Conservation (phyloP, 352 stramenopile species). For the Phytophthora agathidicida region DNA sequence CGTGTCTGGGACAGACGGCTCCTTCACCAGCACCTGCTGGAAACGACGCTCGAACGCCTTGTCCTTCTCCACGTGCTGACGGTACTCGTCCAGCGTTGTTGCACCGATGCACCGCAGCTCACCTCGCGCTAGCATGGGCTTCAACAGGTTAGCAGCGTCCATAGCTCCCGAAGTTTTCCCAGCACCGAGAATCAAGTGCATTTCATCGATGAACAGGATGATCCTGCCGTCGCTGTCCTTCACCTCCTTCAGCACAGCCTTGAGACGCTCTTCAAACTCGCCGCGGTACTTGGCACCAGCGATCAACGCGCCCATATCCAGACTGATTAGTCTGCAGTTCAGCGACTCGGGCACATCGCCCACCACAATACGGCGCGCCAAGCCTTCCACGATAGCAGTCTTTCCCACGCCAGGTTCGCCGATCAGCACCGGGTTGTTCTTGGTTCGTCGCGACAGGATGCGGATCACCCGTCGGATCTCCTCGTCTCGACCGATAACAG, state of each 20-base stretch:
- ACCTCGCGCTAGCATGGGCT: slow-evolving; percentile 96
- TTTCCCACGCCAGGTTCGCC: slow-evolving; percentile 98
- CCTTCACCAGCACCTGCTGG: slow-evolving; percentile 95
- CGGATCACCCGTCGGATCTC: slow-evolving; percentile 96
- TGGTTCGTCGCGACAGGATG: slow-evolving; percentile 96
- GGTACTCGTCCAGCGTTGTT: slow-evolving; percentile 98
- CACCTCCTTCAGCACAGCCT: slow-evolving; percentile 94
- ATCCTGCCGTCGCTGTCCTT: slow-evolving; percentile 95
- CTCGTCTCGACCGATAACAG: slow-evolving; percentile 97
- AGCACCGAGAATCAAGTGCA: slow-evolving; percentile 96
- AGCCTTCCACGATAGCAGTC: slow-evolving; percentile 95
- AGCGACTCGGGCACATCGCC: slow-evolving; percentile 96
- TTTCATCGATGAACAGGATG: slow-evolving; percentile 99
- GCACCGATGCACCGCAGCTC: slow-evolving; percentile 97
- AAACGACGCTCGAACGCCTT: slow-evolving; percentile 97
- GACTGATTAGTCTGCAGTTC: slow-evolving; percentile 89
- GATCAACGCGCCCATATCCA: slow-evolving; percentile 97
- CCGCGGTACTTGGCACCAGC: slow-evolving; percentile 98
- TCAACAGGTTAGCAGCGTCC: slow-evolving; percentile 98
- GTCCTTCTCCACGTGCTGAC: slow-evolving; percentile 99
- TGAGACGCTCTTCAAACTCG: slow-evolving; percentile 98
- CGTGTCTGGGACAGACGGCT: slow-evolving; percentile 95
- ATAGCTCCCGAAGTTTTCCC: slow-evolving; percentile 93
- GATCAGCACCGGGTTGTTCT: slow-evolving; percentile 98
- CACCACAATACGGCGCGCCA: slow-evolving; percentile 96